These are phyloP conservation scores for Colletotrichum sp. DNA, from an alignment of 2,329 filamentous ascomycete genomes.

Conservation along the genomic window DNA sequence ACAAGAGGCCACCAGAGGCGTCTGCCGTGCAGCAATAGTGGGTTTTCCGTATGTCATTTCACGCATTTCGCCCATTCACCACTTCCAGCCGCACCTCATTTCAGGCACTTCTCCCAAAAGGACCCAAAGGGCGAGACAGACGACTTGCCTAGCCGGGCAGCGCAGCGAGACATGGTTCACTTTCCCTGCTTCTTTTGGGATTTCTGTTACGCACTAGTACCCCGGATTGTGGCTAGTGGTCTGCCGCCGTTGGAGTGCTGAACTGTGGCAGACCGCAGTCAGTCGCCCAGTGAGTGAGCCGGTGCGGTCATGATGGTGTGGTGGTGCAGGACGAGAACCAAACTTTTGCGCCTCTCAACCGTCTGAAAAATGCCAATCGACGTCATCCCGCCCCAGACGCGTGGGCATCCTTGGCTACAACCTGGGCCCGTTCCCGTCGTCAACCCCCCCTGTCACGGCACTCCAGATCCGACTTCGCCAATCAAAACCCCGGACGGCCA, in stretches of 20 bases:
- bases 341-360: background rate
- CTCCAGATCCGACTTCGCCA: conserved; percentile 13
- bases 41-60: conserved; percentile 8
- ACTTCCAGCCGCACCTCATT: background rate
- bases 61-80: background rate
- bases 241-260: background rate
- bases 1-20: background rate
- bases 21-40: background rate
- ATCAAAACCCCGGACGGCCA: background rate
- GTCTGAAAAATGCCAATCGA: background rate
- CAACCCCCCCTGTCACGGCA: conserved; percentile 2
- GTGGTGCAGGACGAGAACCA: background rate
- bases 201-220: conserved; percentile 6
- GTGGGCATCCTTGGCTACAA: conserved; percentile 1
- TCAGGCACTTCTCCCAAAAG: background rate
- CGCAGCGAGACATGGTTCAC: background rate
- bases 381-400: conserved; percentile 18
- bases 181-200: background rate
- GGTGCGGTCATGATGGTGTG: conserved; percentile 4
- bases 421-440: background rate
- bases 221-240: conserved; percentile 17
- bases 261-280: background rate
- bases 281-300: background rate
- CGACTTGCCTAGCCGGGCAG: background rate
- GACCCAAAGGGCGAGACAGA: background rate